phyloP scores from a whole-genome alignment of 2,329 filamentous ascomycete species.

The Polychaeton citri region DNA sequence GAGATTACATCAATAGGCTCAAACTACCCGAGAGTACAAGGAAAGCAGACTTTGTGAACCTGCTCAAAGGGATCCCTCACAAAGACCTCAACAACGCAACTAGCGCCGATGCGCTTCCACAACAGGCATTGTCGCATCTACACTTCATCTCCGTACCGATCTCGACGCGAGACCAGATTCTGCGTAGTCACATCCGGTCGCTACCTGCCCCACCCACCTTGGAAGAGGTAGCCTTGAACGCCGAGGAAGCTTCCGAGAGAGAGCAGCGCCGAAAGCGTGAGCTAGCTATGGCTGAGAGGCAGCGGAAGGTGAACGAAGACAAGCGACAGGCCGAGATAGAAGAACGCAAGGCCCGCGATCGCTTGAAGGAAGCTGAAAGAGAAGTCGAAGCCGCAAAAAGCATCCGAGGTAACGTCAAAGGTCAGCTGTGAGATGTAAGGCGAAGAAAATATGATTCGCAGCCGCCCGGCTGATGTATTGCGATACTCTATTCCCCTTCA shows the following conservation, averaged over 20 bases:
- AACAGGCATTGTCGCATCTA: slow-evolving; percentile 50
- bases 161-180: slow-evolving; percentile 47
- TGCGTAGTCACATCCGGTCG: slow-evolving; percentile 53
- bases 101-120: slow-evolving; percentile 44
- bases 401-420: too few relatives aligned
- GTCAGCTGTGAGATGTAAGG: too few relatives aligned
- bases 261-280: slow-evolving; percentile 39
- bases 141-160: slow-evolving; percentile 56
- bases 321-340: slow-evolving; percentile 11
- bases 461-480: slow-evolving; percentile 1
- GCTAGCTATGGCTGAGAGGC: slow-evolving; percentile 52
- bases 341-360: slow-evolving; percentile 10
- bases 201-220: slow-evolving; percentile 42
- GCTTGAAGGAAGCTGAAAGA: too few relatives aligned
- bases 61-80: slow-evolving; percentile 50
- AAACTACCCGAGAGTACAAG: slow-evolving; percentile 51
- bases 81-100: slow-evolving; percentile 48
- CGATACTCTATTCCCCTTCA: slow-evolving; percentile 9
- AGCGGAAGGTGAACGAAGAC: slow-evolving; percentile 22
- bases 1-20: slow-evolving; percentile 56
- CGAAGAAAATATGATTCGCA: slow-evolving; percentile 1
- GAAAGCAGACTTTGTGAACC: slow-evolving; percentile 53
- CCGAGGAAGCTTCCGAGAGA: slow-evolving; percentile 36
- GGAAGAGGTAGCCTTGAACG: slow-evolving; percentile 17
- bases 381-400: too few relatives aligned